phyloP scores from a whole-genome alignment of 2,329 filamentous ascomycete genomes.

The Gaeumannomyces sp. region DNA sequence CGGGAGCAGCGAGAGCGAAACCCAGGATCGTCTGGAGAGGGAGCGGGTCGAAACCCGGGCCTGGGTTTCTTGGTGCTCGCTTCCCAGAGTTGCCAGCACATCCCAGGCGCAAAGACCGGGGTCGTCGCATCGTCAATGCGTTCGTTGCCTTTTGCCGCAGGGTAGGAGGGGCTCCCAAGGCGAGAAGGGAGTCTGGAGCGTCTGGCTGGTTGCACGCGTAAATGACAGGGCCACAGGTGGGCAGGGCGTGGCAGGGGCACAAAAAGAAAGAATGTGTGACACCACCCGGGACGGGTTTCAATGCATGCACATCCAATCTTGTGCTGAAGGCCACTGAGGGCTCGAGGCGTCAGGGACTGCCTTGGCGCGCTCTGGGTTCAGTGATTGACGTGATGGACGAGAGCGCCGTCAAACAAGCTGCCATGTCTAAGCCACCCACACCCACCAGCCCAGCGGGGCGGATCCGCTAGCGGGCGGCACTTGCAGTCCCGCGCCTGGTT shows the following conservation, averaged over 20 bases:
- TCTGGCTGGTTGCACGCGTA: too few relatives aligned
- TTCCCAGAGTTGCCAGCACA: background rate
- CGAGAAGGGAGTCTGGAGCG: too few relatives aligned
- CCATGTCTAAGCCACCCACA: too few relatives aligned
- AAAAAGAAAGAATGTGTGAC: background rate
- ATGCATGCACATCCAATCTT: background rate
- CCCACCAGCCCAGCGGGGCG: too few relatives aligned
- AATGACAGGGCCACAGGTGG: too few relatives aligned
- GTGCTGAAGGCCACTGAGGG: too few relatives aligned
- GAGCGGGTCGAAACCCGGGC: background rate
- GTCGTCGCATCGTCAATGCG: background rate
- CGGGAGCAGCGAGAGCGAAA: too few relatives aligned
- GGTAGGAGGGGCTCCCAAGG: too few relatives aligned
- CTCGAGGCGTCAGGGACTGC: background rate
- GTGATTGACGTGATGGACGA: background rate
- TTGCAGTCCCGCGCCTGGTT: too few relatives aligned
- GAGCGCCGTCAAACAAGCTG: too few relatives aligned
- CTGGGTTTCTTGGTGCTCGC: background rate
- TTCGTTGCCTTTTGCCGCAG: too few relatives aligned
- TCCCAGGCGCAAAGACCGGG: background rate
- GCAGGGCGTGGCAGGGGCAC: background rate
- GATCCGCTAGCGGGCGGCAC: too few relatives aligned
- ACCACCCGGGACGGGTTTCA: background rate
- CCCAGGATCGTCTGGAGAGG: background rate
- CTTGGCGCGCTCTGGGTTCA: background rate